Evolutionary conservation across 2,329 filamentous ascomycete species (phyloP).

Genomic region (Aureobasidium sp.): DNA sequence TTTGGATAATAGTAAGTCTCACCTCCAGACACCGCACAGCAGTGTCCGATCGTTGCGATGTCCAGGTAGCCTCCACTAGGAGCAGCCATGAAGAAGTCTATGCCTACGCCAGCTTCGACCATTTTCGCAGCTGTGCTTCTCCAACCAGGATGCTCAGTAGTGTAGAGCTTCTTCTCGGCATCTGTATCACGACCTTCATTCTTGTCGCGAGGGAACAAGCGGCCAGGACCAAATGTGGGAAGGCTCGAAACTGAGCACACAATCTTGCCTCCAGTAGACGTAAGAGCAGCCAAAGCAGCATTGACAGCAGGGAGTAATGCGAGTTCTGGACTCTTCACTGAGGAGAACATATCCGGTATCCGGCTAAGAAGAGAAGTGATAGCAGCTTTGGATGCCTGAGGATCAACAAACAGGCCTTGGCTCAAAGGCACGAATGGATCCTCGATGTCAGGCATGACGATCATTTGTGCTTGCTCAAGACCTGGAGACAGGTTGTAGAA

Average conservation of each 20-base stretch:
- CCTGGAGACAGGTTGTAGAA: constrained; percentile 88
- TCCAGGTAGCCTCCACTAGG: constrained; percentile 88
- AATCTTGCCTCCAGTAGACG: constrained; percentile 85
- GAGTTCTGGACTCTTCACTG: constrained; percentile 84
- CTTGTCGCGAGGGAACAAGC: constrained; percentile 79
- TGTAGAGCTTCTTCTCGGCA: constrained; percentile 83
- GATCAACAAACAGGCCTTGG: constrained; percentile 90
- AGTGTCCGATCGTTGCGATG: constrained; percentile 68
- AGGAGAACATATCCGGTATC: constrained; percentile 78
- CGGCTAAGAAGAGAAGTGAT: constrained; percentile 81
- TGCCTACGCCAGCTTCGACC: constrained; percentile 76
- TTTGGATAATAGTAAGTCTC: constrained; percentile 97
- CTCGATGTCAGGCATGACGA: constrained; percentile 96
- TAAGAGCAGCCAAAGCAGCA: constrained; percentile 74
- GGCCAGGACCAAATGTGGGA: constrained; percentile 84
- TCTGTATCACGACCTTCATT: constrained; percentile 85
- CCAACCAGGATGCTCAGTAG: constrained; percentile 83
- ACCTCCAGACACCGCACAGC: constrained; percentile 76
- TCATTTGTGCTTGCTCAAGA: constrained; percentile 87
- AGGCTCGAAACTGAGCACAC: constrained; percentile 81
- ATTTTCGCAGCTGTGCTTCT: constrained; percentile 81
- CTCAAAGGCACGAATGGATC: constrained; percentile 92
- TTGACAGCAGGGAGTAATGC: constrained; percentile 78
- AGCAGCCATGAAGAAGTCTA: constrained; percentile 91
- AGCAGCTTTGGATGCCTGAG: constrained; percentile 77